These are phyloP conservation scores for Dioscorea alata DNA, from an alignment of 106 monocot species.

Conservation along the genomic window DNA sequence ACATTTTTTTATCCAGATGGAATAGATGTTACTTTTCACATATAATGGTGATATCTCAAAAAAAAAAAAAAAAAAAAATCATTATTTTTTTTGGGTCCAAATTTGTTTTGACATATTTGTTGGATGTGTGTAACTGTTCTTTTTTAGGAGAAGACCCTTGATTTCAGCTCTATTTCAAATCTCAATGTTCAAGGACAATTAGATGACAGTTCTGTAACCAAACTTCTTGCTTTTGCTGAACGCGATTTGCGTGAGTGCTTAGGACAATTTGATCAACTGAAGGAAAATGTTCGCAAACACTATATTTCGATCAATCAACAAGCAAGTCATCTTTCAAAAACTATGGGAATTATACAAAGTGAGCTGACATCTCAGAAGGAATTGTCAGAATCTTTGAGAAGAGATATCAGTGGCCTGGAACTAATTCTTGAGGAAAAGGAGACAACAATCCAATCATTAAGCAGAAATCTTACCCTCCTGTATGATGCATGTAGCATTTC, in stretches of 20 bases:
- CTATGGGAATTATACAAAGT: slow-evolving; percentile 35
- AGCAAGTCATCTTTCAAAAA: slow-evolving; percentile 16
- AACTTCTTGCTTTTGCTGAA: slow-evolving; percentile 31
- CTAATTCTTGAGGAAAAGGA: slow-evolving; percentile 44
- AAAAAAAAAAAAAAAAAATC: too few species aligned
- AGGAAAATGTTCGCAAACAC: slow-evolving; percentile 35
- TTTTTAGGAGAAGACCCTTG: slow-evolving; percentile 30
- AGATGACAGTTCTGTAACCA: slow-evolving; percentile 25
- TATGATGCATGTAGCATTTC: slow-evolving; percentile 66
- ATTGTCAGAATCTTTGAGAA: slow-evolving; percentile 41
- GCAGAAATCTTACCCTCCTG: slow-evolving; percentile 41
- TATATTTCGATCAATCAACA: slow-evolving; percentile 43
- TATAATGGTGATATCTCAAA: too few species aligned
- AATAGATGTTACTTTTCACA: too few species aligned
- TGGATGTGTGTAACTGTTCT: background rate
- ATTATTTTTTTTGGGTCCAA: too few species aligned
- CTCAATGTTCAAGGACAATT: slow-evolving; percentile 21
- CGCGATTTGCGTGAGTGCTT: slow-evolving; percentile 32
- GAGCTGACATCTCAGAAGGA: slow-evolving; percentile 27
- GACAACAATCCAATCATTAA: slow-evolving; percentile 33
- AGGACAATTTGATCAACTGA: slow-evolving; percentile 32
- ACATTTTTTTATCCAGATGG: too few species aligned
- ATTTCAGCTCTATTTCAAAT: slow-evolving; percentile 13
- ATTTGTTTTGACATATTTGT: too few species aligned
- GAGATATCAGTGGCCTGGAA: slow-evolving; percentile 30